Evolutionary conservation across 2,329 filamentous ascomycete genomes (phyloP).

Genomic region (Apiospora malaysiana): DNA sequence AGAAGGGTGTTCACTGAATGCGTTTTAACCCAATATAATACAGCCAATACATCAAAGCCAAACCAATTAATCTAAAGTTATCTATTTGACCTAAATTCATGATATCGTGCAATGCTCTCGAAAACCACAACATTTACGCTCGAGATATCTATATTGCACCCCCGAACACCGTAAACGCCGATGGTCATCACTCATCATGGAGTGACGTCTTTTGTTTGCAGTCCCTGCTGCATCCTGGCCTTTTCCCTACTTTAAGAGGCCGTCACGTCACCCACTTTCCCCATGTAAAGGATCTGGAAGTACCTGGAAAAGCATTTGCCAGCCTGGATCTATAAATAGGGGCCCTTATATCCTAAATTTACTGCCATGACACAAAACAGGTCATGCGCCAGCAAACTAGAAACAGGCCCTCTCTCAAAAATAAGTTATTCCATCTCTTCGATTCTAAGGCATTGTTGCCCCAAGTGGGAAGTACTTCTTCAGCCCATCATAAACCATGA

Average conservation of each 20-base stretch:
- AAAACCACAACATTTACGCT: neutral
- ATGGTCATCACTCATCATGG: conserved; percentile 6
- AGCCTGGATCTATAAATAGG: neutral
- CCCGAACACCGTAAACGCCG: conserved; percentile 41
- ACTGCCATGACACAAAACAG: neutral
- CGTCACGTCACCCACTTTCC: neutral
- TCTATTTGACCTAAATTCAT: neutral
- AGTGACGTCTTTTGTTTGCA: neutral
- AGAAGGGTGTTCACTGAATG: neutral
- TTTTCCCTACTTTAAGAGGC: neutral
- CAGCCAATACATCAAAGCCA: neutral
- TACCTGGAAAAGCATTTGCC: neutral
- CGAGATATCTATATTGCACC: conserved; percentile 29
- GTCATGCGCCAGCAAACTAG: neutral
- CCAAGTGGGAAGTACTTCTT: conserved; percentile 69
- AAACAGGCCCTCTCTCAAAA: neutral
- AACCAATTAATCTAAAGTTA: neutral
- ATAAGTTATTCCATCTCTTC: conserved; percentile 24
- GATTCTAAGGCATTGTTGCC: conserved; percentile 24
- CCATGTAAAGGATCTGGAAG: no score
- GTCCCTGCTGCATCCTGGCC: neutral
- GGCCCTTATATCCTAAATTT: neutral
- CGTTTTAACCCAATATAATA: neutral
- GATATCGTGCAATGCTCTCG: neutral
- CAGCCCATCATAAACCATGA: conserved; percentile 90